Conservation (phyloP, 2,329 filamentous ascomycete genomes). For the Byssochlamys sp. region DNA sequence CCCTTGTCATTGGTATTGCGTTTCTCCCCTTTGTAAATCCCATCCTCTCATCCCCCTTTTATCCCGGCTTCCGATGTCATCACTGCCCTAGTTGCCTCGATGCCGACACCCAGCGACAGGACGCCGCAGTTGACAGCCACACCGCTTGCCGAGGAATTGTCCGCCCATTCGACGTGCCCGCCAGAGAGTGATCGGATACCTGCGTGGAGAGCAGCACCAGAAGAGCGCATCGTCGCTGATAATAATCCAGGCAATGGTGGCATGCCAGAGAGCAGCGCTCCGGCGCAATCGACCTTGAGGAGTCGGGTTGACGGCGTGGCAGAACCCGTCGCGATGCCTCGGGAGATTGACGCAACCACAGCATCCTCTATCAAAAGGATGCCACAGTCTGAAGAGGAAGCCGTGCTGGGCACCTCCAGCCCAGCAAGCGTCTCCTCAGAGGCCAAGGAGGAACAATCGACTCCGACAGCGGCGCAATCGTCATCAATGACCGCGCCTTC, state of each 20-base stretch:
- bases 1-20: slow-evolving; percentile 4
- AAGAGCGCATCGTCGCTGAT: slow-evolving; percentile 11
- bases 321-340: slow-evolving; percentile 16
- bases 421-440: slow-evolving; percentile 27
- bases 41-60: slow-evolving; percentile 14
- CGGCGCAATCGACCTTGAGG: slow-evolving; percentile 17
- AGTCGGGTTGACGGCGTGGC: slow-evolving; percentile 18
- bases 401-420: slow-evolving; percentile 22
- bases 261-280: slow-evolving; percentile 15
- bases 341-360: slow-evolving; percentile 15
- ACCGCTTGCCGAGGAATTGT: slow-evolving; percentile 36
- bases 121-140: slow-evolving; percentile 32
- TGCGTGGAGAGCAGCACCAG: slow-evolving; percentile 23
- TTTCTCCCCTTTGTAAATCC: slow-evolving; percentile 6
- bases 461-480: slow-evolving; percentile 16
- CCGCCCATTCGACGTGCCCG: slow-evolving; percentile 41
- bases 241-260: slow-evolving; percentile 17
- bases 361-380: slow-evolving; percentile 15
- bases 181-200: slow-evolving; percentile 34
- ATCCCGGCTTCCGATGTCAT: slow-evolving; percentile 27
- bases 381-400: slow-evolving; percentile 22
- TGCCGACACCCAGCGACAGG: slow-evolving; percentile 43
- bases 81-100: slow-evolving; percentile 31
- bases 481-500: slow-evolving; percentile 25
- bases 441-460: slow-evolving; percentile 25